phyloP scores from a whole-genome alignment of 495 filamentous ascomycete genomes.

The Alectoria sarmentosa region DNA sequence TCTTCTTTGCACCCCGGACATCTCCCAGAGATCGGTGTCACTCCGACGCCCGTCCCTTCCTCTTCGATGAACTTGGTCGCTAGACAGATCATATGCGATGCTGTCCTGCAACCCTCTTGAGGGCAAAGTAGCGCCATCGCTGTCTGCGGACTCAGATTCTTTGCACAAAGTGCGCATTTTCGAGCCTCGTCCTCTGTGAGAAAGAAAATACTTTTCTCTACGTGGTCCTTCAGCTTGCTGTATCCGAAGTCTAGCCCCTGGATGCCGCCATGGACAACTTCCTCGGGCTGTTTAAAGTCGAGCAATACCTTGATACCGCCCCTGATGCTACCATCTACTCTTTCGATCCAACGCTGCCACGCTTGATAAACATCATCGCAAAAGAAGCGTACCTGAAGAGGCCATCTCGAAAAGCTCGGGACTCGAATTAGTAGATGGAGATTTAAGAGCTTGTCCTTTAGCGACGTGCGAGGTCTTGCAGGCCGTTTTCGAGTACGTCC shows the following conservation, averaged over 20 bases:
- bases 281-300: constrained; percentile 38
- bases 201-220: constrained; percentile 62
- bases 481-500: constrained; percentile 29
- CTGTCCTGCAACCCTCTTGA: constrained; percentile 53
- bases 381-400: constrained; percentile 79
- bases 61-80: constrained; percentile 53
- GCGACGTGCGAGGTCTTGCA: constrained; percentile 46
- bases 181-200: constrained; percentile 52
- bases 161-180: constrained; percentile 57
- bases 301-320: constrained; percentile 46
- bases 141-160: constrained; percentile 38
- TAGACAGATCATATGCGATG: constrained; percentile 72
- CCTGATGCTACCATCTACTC: constrained; percentile 42
- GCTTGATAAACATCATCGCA: constrained; percentile 53
- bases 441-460: constrained; percentile 61
- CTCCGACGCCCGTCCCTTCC: constrained; percentile 32
- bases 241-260: constrained; percentile 57
- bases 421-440: constrained; percentile 73
- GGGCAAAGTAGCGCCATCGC: constrained; percentile 65
- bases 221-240: constrained; percentile 51
- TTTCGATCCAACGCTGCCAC: constrained; percentile 59
- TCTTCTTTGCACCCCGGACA: constrained; percentile 64
- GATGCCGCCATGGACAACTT: constrained; percentile 9
- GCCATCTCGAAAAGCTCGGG: constrained; percentile 70
- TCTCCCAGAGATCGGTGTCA: constrained; percentile 61